Evolutionary conservation across 345 rosid genomes (phyloP).

Genomic region (Eucalyptus leucophloia): DNA sequence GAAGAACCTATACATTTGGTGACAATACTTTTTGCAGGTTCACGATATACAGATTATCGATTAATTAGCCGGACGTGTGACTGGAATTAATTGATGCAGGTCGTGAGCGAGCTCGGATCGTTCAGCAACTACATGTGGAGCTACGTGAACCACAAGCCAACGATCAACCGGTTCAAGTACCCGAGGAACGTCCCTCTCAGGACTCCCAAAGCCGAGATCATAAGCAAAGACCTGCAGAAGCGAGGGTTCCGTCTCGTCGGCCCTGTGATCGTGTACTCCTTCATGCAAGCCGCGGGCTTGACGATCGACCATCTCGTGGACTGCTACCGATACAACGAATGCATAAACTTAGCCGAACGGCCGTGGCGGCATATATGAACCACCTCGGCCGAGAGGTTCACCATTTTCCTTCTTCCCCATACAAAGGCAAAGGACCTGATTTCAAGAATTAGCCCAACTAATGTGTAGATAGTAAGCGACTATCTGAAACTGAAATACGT

Average conservation of each 20-base stretch:
- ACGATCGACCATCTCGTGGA: conserved; percentile 85
- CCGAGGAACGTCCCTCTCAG: conserved; percentile 80
- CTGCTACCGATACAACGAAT: conserved; percentile 68
- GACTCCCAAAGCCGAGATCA: conserved; percentile 74
- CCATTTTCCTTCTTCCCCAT: neutral
- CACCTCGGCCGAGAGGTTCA: neutral
- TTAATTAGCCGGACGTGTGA: neutral
- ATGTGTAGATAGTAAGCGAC: neutral
- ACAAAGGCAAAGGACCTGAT: neutral
- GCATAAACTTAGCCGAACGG: conserved; percentile 73
- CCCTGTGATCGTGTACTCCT: conserved; percentile 86
- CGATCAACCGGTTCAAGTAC: conserved; percentile 50
- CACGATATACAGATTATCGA: neutral
- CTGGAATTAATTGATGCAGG: conserved; percentile 15
- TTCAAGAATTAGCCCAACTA: neutral
- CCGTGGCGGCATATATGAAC: conserved; percentile 81
- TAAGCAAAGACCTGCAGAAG: conserved; percentile 75
- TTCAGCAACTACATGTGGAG: conserved; percentile 90
- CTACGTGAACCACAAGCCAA: conserved; percentile 66
- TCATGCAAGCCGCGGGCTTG: conserved; percentile 93
- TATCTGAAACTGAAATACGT: neutral
- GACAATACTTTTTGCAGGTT: neutral
- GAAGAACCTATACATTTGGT: neutral
- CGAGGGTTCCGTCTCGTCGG: conserved; percentile 85
- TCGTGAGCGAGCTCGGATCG: conserved; percentile 67